Percentiles rank a stretch among this genome's conserved stretches.
These are phyloP conservation scores for Ceratocystis cubensis DNA, from an alignment of 2,329 filamentous ascomycete genomes.

Conservation along the genomic window DNA sequence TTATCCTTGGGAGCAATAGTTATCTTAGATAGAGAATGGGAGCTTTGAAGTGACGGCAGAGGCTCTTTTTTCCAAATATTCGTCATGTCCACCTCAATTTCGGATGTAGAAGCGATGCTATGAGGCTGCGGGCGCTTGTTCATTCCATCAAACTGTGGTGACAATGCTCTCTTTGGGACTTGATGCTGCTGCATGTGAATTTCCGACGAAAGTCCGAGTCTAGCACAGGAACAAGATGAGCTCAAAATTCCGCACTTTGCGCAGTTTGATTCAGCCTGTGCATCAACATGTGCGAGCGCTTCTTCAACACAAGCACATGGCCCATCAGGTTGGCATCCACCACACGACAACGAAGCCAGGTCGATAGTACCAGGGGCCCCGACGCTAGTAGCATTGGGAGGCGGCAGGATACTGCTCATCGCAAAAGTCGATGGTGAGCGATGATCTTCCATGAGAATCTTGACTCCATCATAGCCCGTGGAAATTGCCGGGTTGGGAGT, in stretches of 20 bases:
- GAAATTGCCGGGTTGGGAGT: conserved; percentile 17
- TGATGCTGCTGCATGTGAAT: conserved; percentile 23
- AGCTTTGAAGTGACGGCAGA: conserved; percentile 10
- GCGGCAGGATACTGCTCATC: conserved; percentile 46
- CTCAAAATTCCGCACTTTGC: conserved; percentile 49
- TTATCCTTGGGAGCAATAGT: conserved; percentile 46
- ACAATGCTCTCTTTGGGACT: conserved; percentile 38
- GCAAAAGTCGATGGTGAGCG: conserved; percentile 27
- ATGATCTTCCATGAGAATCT: conserved; percentile 19
- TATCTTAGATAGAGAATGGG: conserved; percentile 28
- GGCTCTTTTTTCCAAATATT: conserved; percentile 42
- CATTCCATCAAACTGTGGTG: conserved; percentile 26
- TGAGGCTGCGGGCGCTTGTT: conserved; percentile 35
- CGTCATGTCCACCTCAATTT: conserved; percentile 62
- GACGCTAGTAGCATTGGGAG: conserved; percentile 33
- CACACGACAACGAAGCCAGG: conserved; percentile 37
- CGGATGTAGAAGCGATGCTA: conserved; percentile 25
- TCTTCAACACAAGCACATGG: conserved; percentile 48
- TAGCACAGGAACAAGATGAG: conserved; percentile 51
- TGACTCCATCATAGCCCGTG: conserved; percentile 16
- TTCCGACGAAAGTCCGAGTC: conserved; percentile 39
- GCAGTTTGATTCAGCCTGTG: conserved; percentile 46
- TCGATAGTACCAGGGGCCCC: conserved; percentile 22
- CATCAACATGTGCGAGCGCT: conserved; percentile 40
- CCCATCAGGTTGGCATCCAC: conserved; percentile 41